A percentile compares a stretch with the other conserved stretches of the same genome.
These are phyloP conservation scores for Sporobolus alterniflorus DNA, from an alignment of 202 grass and related monocot genomes.

Conservation along the genomic window DNA sequence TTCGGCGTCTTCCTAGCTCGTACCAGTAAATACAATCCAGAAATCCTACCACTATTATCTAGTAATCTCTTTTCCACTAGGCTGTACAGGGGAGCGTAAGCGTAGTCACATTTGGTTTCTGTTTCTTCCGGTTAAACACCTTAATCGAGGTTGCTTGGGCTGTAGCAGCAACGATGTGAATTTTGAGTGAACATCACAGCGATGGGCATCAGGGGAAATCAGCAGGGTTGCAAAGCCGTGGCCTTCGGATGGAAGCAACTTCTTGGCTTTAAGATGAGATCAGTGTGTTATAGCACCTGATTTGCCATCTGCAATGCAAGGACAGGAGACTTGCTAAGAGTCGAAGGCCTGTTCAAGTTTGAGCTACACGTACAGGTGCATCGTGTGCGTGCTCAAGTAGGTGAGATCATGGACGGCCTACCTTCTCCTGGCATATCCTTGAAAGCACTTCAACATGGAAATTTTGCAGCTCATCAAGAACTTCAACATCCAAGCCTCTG, in stretches of 20 bases:
- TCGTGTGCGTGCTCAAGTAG: background rate
- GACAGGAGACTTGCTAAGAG: background rate
- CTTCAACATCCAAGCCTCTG: constrained; percentile 69
- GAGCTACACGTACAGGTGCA: background rate
- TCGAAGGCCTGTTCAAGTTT: background rate
- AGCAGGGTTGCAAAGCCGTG: background rate
- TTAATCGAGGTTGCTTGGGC: constrained; percentile 8
- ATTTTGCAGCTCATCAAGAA: constrained; percentile 84
- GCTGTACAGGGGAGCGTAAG: constrained; percentile 37
- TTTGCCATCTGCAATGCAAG: constrained; percentile 59
- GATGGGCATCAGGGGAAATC: background rate
- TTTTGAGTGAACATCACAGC: constrained; percentile 14
- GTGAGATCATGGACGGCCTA: constrained; percentile 8
- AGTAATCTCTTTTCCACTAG: constrained; percentile 3
- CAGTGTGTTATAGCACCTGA: constrained; percentile 44
- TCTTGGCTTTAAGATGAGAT: background rate
- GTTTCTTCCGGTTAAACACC: background rate
- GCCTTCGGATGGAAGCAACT: background rate
- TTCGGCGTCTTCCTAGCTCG: constrained; percentile 27
- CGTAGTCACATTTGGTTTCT: background rate
- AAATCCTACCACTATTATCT: background rate
- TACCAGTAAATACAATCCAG: constrained; percentile 15
- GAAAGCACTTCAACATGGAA: constrained; percentile 94
- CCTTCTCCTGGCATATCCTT: constrained; percentile 96
- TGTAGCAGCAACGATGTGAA: constrained; percentile 8